Base-by-base conservation (phyloP, 345 rosid genomes). In the Lumnitzera racemosa region DNA sequence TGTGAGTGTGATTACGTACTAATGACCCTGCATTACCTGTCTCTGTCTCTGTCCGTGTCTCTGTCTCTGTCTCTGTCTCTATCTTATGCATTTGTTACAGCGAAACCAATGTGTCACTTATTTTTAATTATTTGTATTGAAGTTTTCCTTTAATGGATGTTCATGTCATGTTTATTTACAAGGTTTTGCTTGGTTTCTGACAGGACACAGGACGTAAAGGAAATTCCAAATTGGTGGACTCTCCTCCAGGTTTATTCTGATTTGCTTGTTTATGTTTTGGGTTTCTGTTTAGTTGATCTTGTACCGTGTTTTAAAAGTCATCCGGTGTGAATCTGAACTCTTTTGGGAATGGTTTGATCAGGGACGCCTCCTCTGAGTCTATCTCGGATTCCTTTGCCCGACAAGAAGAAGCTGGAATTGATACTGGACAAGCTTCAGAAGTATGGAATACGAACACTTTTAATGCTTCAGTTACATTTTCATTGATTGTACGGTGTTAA, bases 371-470 rank as follows among this genome's bases (percentile, higher is more conserved):
- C 63, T 3, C 65, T 51, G 53, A 72, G 52, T 52, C 65, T 72
- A 31, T 56, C 74, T 46, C 64, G 43, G 55, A 53, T 84, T 61
- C 82, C 90, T 27, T 70, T 92, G 70, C 88, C 90, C 46, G 98
- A 92, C 25, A 87, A 81, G 82, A 92, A 81, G 78, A 56, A 73
- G 9, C 64, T 92, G 72, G 94, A 89, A 70, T 77, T 85, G 78
- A 85, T 92, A 63, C 90, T 92, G 53, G 96, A 89, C 78, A 92
- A 85, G 67, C 87, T 92, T 73, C 98, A 92, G 55, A 92, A 85
- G 98, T 92, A 69, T 25, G 80, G 68, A 79, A 74, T 15, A 36
- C 14, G 27, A 12, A 12, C 51, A 20, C n/a, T 20, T 57, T 47
- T 52, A 49, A 17, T 63, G 15, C 15, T 12, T 5, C 49, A 24